Base-by-base conservation (phyloP, 208 protist genomes). In the Wallacemonas sp. region DNA sequence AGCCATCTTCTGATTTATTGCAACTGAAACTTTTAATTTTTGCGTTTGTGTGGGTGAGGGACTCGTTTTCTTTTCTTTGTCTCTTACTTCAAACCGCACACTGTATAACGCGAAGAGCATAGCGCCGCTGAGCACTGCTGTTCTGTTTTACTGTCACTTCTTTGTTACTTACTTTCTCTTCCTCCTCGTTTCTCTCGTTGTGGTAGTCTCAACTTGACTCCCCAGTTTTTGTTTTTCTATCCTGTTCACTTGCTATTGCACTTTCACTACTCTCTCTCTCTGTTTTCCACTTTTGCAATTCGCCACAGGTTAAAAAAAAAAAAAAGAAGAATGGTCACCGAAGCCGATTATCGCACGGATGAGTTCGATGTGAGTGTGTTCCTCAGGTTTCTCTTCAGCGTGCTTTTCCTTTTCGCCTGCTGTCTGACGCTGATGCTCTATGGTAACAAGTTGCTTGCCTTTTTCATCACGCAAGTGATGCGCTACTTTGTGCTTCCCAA, bases 351-450 rank as follows among this genome's bases (percentile, higher is more conserved):
- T 3, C 26, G 51, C 8, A 31, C 34, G 28, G 51, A 58, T 22
- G 68, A 63, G 28, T 80, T 89, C 49, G 51, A 88, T 26, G 79
- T 70, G 4, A 66, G 41, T 30, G 47, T 66, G 2, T 93, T 96
- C 53, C 58, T 93, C 6, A 67, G 79, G 60, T 86, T 91, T 68
- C 38, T 90, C 24, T 92, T 96, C 38, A 81, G 78, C 4, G 68
- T 86, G 1, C 34, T 92, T 5, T 92, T 90, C 44, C 51, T 94
- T 0, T 88, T 84, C 44, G 28, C 83, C 9, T 91, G 77, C 38
- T 80, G 81, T 42, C 62, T 93, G 9, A 46, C 74, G 2, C n/a
- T 91, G 15, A 83, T 94, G 63, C 58, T 93, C 47, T 94, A 92
- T 71, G 56, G 80, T 11, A 67, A 81, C 66, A 80, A 67, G 41